These are phyloP conservation scores for Gracilaria vermiculophylla DNA, from an alignment of 23 red algal genomes.

Conservation along the genomic window DNA sequence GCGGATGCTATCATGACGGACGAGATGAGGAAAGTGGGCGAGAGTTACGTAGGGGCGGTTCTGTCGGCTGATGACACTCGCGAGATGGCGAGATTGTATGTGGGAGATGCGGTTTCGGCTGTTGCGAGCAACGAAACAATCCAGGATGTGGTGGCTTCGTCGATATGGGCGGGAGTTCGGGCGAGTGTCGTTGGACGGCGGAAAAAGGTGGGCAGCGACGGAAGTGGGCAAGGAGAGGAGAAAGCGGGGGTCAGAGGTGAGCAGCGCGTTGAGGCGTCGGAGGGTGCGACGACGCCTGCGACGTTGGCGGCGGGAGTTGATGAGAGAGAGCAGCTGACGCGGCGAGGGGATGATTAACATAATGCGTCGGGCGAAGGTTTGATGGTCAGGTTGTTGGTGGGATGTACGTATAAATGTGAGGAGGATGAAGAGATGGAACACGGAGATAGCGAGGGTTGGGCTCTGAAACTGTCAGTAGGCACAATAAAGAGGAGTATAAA, in stretches of 20 bases:
- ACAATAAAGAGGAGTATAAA: too few species aligned
- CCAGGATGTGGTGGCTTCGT: slow-evolving; percentile 36
- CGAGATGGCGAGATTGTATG: background rate
- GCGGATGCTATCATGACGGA: slow-evolving; percentile 3
- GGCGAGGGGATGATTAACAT: background rate
- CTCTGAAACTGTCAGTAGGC: too few species aligned
- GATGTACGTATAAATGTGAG: background rate
- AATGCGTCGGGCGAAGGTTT: background rate
- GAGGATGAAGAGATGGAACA: background rate
- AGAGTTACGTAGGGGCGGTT: slow-evolving; percentile 2
- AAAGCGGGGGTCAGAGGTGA: background rate
- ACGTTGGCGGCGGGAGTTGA: background rate
- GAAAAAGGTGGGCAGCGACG: background rate
- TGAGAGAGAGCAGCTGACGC: background rate
- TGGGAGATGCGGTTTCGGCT: slow-evolving; percentile 13
- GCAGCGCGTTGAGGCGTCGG: background rate
- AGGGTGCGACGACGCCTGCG: background rate
- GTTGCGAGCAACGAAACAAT: slow-evolving; percentile 6
- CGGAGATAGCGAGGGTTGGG: too few species aligned
- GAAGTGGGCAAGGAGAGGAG: background rate
- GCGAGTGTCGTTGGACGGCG: slow-evolving; percentile 43
- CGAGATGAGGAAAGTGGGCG: background rate
- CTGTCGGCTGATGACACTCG: background rate
- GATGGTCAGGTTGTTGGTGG: background rate
- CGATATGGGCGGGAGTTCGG: slow-evolving; percentile 33